Evolutionary conservation across 2,329 filamentous ascomycete species (phyloP), one percentile per base, ranked within the genome.

Genomic region (Clarireedia hainanense): DNA sequence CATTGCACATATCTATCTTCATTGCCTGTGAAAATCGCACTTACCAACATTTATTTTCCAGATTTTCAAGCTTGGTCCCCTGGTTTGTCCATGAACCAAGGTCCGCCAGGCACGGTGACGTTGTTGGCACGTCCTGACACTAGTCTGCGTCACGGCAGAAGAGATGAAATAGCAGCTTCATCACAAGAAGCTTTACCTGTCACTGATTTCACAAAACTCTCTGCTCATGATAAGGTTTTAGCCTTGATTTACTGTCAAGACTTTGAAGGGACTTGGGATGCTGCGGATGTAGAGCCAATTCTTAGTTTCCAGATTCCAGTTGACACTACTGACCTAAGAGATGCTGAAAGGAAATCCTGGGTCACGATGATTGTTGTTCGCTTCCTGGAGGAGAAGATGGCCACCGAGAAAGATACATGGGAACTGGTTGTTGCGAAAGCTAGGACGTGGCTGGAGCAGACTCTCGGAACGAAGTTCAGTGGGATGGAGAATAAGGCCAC

Each of bases 371-470:
- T 79, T 27, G 78, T 75, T 1, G 55, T 84, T 6, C 71, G 68
- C 1, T 80, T 71, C 57, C 66, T 88, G 58, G 74, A 80, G 63
- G 66, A 51, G 42, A 75, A 72, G 54, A 62, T 80, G 57, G 61
- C 37, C 0, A 69, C 60, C 0, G 72, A 80, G 50, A 70, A 72
- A 65, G 83, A 82, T 2, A 74, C 75, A 6, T 88, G 84, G 84
- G 83, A 84, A 59, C 72, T 88, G 73, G 70, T 87, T 40, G 80
- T 77, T 15, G 76, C 78, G 9, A 86, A 86, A 73, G 83, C 80
- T 0, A 73, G 70, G 63, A 64, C 47, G 0, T 86, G 80, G 79
- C 52, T 84, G 47, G 60, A 63, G 34, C 60, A 30, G 1, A 42
- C 17, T 7, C 46, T 40, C 5, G 30, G 26, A 14, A 12, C 26